These are phyloP conservation scores for Xylariaceae sp. DNA, from an alignment of 2,329 filamentous ascomycete genomes.

Conservation along the genomic window DNA sequence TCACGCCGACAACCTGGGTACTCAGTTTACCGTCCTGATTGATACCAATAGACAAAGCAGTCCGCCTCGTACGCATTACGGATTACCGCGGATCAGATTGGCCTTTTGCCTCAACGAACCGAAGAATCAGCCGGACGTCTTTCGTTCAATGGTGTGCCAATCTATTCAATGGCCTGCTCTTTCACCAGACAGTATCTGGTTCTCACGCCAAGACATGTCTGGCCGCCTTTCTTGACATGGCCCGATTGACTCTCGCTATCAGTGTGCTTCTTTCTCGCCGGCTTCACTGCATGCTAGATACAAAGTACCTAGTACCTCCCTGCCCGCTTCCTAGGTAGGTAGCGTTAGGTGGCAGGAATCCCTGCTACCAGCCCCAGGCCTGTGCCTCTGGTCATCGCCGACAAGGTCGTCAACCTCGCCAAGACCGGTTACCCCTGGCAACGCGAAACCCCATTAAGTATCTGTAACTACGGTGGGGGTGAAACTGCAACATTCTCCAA, in stretches of 20 bases:
- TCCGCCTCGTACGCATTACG: background rate
- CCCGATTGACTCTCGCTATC: background rate
- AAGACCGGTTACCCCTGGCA: slow-evolving; percentile 4
- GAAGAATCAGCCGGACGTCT: background rate
- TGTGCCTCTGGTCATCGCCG: slow-evolving; percentile 4
- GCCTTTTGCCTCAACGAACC: background rate
- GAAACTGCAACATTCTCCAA: slow-evolving; percentile 1
- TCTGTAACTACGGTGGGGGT: slow-evolving; percentile 6
- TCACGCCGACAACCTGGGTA: background rate
- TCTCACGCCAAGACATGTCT: background rate
- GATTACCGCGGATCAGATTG: background rate
- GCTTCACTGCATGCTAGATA: background rate
- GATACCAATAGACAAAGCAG: background rate
- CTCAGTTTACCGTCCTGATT: background rate
- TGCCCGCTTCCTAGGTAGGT: background rate
- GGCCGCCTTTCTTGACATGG: background rate
- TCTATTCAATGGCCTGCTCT: background rate
- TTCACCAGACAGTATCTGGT: background rate
- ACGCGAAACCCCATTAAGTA: slow-evolving; percentile 4
- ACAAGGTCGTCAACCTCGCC: slow-evolving; percentile 11
- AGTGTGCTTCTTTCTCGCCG: background rate
- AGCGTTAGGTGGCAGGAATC: background rate
- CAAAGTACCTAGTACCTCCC: background rate
- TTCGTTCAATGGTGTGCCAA: background rate
- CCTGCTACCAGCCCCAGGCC: background rate